Conservation (phyloP, 805 yeast species). For the Lachancea sp. region DNA sequence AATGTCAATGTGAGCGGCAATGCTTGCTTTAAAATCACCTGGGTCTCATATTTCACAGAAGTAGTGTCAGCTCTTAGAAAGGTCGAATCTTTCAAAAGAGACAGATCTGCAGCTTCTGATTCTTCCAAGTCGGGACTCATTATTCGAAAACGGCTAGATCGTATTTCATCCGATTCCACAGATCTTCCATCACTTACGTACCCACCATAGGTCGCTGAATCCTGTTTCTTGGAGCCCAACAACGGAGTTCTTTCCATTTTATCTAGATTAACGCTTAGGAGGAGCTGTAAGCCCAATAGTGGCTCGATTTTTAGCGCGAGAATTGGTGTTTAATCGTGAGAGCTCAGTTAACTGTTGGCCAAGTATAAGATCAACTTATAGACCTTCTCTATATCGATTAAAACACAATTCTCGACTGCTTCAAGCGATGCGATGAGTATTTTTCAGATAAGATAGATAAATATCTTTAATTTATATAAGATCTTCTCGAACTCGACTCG, state of each 20-base stretch:
- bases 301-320: too few relatives aligned
- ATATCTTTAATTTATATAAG: too few relatives aligned
- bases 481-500: too few relatives aligned
- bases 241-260: constrained; percentile 1
- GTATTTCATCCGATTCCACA: constrained; percentile 8
- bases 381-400: too few relatives aligned
- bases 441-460: too few relatives aligned
- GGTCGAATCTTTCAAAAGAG: neutral
- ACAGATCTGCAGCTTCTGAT: constrained; percentile 3
- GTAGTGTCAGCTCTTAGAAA: neutral
- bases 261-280: neutral
- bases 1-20: constrained; percentile 37
- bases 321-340: too few relatives aligned
- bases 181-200: constrained; percentile 12
- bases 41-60: constrained; percentile 2
- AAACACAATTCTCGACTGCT: too few relatives aligned
- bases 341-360: too few relatives aligned
- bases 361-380: too few relatives aligned
- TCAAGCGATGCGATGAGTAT: too few relatives aligned
- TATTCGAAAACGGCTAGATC: constrained; percentile 5
- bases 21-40: constrained; percentile 1
- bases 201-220: constrained; percentile 1
- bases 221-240: neutral
- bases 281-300: neutral
- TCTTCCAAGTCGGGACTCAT: constrained; percentile 11